Base-by-base conservation (phyloP, 2,329 filamentous ascomycete genomes). In the Pseudogymnoascus sp. region DNA sequence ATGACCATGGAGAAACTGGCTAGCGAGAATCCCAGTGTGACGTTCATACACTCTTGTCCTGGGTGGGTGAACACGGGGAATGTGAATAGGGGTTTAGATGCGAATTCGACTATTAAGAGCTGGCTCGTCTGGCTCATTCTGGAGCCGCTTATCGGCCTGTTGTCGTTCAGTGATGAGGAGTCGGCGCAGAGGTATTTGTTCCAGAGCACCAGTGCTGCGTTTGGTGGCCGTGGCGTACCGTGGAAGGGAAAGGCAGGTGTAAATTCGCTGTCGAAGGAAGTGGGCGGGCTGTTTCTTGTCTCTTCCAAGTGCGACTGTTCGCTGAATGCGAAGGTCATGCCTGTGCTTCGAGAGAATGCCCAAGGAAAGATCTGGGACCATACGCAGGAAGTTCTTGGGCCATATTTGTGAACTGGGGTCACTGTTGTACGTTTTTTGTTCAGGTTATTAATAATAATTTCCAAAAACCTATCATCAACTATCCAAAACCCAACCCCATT, bases 1-100 rank as follows among this genome's bases (percentile, higher is more conserved):
- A 71, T 83, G 0, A 70, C 73, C 0, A 69, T 79, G 33, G 80
- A 82, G 59, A 74, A 79, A 13, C 69, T 85, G 5, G 77, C 80
- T 0, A 69, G 72, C 3, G 65, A 67, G 2, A 76, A 81, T 40
- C 80, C 79, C 0, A 70, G 73, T 19, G 69, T 77, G 16, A 71
- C 68, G 1, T 77, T 77, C 61, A 63, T 77, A 3, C 75, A 77
- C 64, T 67, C 68, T 24, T 75, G 69, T 50, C 76, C 76, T 0
- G 74, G 76, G 2, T 63, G 67, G 21, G 74, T 76, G 24, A 71
- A 71, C 37, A 74, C 71, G 8, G 64, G 63, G 24, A 53, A 53
- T 53, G n/a, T 53, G 47, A 26, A 61, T 53, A 29, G 21, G 40
- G 31, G 64, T 65, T 68, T 71, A 6, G 64, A 68, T 21, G 67